Base-by-base conservation (phyloP, 352 stramenopile genomes). In the Phytophthora pini region DNA sequence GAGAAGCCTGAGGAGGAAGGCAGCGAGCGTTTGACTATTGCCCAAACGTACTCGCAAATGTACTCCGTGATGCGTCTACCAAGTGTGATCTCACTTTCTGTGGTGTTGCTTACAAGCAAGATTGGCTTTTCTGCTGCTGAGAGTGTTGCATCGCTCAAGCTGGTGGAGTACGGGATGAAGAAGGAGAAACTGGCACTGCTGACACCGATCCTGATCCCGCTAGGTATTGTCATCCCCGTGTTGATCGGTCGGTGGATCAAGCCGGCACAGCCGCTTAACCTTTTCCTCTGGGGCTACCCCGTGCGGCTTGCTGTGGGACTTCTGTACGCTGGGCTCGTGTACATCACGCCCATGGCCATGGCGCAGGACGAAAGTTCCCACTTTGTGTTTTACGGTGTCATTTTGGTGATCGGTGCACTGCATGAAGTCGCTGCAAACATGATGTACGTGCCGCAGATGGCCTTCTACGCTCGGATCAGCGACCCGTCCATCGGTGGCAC, bases 401-500 rank as follows among this genome's bases (percentile, higher is more conserved):
- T 96, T 55, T 56, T 96, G 58, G 67, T 76, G 20, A 76, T 76
- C 27, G 86, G 86, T 26, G 82, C 87, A 2, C 65, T 94, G 31
- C 87, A 96, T 32, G 92, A 98, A 67, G 56, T 97, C 7, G 80
- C 88, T 10, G 77, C 85, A 40, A 97, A 95, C 73, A 95, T 97
- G 86, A 97, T 97, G 88, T 98, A 95, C 64, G 87, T 97, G 24
- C 86, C 88, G 17, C 93, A 99, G 86, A 99, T 99, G 98, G 97
- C 93, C 5, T 99, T 99, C 74, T 99, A 99, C 70, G 97, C 97
- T 49, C 83, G 90, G 43, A 93, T 99, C 57, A 98, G 97, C 40
- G 98, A 99, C 72, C 96, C 97, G 13, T 90, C 89, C 12, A 99
- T 99, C 72, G 98, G 98, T 48, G 98, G 98, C 51, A 99, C 92